These are phyloP conservation scores for Sonneratia alba DNA, from an alignment of 345 rosid species.

Conservation along the genomic window DNA sequence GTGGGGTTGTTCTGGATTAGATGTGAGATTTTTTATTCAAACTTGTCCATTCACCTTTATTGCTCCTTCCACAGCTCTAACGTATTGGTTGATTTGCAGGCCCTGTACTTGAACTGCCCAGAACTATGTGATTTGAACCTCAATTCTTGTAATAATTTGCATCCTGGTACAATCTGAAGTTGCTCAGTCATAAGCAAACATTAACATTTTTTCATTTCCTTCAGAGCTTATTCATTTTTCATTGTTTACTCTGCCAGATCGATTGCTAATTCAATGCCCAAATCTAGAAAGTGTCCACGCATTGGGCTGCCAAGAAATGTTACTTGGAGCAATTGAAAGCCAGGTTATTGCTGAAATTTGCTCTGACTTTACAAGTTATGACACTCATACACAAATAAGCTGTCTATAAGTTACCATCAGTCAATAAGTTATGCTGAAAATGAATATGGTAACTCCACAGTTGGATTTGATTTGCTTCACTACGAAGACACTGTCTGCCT, in stretches of 20 bases:
- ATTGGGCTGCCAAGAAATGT: constrained; percentile 58
- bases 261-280: constrained; percentile 84
- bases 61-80: constrained; percentile 13
- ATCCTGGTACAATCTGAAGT: constrained; percentile 39
- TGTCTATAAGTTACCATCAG: background rate
- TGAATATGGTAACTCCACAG: background rate
- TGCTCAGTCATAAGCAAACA: background rate
- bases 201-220: background rate
- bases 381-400: background rate
- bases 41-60: constrained; percentile 3
- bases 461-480: background rate
- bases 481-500: background rate
- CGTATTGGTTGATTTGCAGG: constrained; percentile 46
- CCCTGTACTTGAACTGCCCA: constrained; percentile 74
- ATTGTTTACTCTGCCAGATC: constrained; percentile 26
- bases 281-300: constrained; percentile 69
- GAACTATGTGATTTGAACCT: constrained; percentile 82
- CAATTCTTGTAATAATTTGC: constrained; percentile 65
- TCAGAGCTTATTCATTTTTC: background rate
- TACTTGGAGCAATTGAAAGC: constrained; percentile 49
- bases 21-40: constrained; percentile 41
- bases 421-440: background rate
- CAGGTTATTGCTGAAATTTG: constrained; percentile 48
- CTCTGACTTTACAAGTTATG: background rate
- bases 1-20: constrained; percentile 98